Evolutionary conservation across 2,329 filamentous ascomycete genomes (phyloP), one percentile per base, ranked within the genome.

Genomic region (Dothiorella sarmentorum): DNA sequence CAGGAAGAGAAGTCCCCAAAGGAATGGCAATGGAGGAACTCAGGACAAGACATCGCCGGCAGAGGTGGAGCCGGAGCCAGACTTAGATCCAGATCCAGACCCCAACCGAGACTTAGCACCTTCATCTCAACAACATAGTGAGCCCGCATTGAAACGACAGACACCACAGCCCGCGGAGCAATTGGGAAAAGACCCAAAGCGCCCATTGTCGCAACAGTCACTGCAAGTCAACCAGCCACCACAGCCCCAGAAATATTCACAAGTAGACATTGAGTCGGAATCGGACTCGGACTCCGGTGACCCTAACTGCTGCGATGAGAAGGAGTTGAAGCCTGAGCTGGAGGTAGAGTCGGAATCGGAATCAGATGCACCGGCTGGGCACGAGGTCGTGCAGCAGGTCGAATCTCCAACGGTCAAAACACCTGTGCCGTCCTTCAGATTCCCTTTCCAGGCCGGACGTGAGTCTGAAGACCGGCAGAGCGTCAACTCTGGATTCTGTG

Each of bases 391-490:
- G 15, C 13, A 26, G 20, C 47, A 37, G 31, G 7, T 10, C 20
- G 10, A 26, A 9, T 24, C 22, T 20, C 35, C 11, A 22, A 29
- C 10, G 24, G 22, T 13, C 24, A 27, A 13, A 29, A 5, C 10
- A 20, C 22, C 20, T 10, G 13, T 2, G 33, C n/a, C n/a, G n/a
- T 22, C 22, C 33, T 2, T 53, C 24, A 53, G 49, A 13, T 53
- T 53, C 22, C 49, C 49, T 6, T 53, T 53, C 20, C 47, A 52
- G 15, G 20, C n/a, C 20, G 31, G 45, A 9, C 18, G 29, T 10
- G 18, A 26, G n/a, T 38, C 49, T 18, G 49, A 53, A 26, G 49
- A 53, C 22, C 35, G 29, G 15, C 49, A 53, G 29, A 53, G 49
- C 33, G 26, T 52, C 47, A 37, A 26, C 29, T 38, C 35, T 37